These are phyloP conservation scores for Phoma sp. DNA, from an alignment of 2,329 filamentous ascomycete genomes.

Conservation along the genomic window DNA sequence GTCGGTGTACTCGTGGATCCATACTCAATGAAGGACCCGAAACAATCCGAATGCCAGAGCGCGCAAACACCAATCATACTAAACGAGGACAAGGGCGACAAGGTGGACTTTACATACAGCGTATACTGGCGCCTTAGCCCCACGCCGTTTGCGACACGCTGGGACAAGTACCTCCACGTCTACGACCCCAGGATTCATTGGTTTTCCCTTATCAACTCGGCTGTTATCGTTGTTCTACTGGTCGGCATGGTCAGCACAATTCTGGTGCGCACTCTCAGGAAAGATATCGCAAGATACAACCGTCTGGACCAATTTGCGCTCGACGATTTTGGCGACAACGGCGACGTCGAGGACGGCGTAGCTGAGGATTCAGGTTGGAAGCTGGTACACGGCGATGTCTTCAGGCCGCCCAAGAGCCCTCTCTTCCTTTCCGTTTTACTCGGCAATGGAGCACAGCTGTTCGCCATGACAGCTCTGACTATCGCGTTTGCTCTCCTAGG, in stretches of 20 bases:
- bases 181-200: slow-evolving; percentile 98
- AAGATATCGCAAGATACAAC: slow-evolving; percentile 97
- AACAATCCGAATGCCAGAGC: slow-evolving; percentile 68
- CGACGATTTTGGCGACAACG: slow-evolving; percentile 83
- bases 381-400: slow-evolving; percentile 95
- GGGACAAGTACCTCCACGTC: slow-evolving; percentile 98
- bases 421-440: slow-evolving; percentile 86
- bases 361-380: slow-evolving; percentile 99
- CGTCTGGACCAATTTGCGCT: slow-evolving; percentile 88
- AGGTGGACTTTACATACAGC: slow-evolving; percentile 88
- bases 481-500: slow-evolving; percentile 91
- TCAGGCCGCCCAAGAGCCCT: slow-evolving; percentile 83
- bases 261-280: slow-evolving; percentile 82
- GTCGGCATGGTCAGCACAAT: slow-evolving; percentile 93
- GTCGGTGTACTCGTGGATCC: slow-evolving; percentile 92
- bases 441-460: slow-evolving; percentile 93
- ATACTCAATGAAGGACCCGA: slow-evolving; percentile 68
- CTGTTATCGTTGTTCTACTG: slow-evolving; percentile 91
- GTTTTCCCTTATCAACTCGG: slow-evolving; percentile 97
- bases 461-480: slow-evolving; percentile 95
- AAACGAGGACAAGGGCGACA: slow-evolving; percentile 65
- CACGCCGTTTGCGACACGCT: slow-evolving; percentile 93
- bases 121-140: slow-evolving; percentile 85
- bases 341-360: slow-evolving; percentile 82
- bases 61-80: slow-evolving; percentile 68